These are phyloP conservation scores for Trypanosoma brucei DNA, from an alignment of 208 protist species.

Conservation along the genomic window DNA sequence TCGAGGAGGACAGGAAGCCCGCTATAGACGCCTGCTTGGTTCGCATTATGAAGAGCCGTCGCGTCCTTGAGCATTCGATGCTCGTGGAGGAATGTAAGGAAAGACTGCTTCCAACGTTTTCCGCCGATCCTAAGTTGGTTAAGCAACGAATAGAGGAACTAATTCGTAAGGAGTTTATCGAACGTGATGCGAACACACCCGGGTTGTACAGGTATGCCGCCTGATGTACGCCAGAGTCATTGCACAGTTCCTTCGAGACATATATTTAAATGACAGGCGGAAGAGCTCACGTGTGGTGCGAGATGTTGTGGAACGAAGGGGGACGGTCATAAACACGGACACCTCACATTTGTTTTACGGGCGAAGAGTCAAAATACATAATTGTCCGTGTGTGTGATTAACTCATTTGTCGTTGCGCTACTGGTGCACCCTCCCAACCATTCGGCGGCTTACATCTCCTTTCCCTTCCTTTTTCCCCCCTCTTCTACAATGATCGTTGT, in stretches of 20 bases:
- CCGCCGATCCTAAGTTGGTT: constrained; percentile 62
- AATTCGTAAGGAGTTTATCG: constrained; percentile 75
- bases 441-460: too few species aligned
- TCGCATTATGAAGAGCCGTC: constrained; percentile 82
- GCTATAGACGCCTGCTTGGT: constrained; percentile 80
- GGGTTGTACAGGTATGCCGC: constrained; percentile 73
- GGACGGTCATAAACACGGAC: too few species aligned
- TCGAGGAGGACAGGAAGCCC: constrained; percentile 67
- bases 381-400: too few species aligned
- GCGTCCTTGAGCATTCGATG: constrained; percentile 56
- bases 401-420: too few species aligned
- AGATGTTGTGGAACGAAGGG: too few species aligned
- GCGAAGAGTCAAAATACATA: too few species aligned
- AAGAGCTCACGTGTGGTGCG: too few species aligned
- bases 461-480: not conserved
- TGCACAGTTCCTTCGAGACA: not conserved
- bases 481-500: too few species aligned
- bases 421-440: too few species aligned
- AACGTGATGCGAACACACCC: constrained; percentile 49
- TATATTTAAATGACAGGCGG: too few species aligned
- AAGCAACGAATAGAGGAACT: constrained; percentile 88
- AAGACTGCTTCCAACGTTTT: constrained; percentile 60
- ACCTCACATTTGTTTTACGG: too few species aligned
- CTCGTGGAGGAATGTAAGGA: constrained; percentile 70
- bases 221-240: constrained; percentile 21